Percentiles rank a stretch among this genome's conserved stretches.
Evolutionary conservation across 225 moss, liverwort and hornwort species (phyloP).

Genomic region (Neckera pumila): DNA sequence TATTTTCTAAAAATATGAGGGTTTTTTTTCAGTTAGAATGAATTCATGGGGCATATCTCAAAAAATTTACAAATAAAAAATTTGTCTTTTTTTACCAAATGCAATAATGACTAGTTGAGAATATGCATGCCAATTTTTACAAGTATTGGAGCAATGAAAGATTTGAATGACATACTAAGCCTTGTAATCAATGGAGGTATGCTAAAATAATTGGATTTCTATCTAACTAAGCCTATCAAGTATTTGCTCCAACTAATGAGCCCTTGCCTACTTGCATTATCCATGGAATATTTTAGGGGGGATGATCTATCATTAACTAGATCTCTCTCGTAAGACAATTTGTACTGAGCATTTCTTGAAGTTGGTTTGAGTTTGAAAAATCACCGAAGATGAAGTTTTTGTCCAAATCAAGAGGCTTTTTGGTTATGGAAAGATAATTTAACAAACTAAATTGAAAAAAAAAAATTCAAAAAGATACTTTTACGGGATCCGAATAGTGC

Average conservation of each 20-base stretch:
- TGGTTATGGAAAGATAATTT: neutral
- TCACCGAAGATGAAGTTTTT: neutral
- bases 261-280: neutral
- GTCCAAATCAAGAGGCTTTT: neutral
- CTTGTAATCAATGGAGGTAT: neutral
- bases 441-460: too few relatives aligned
- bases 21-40: accelerated
- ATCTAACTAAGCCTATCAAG: neutral
- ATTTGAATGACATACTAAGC: too few relatives aligned
- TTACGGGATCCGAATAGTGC: too few relatives aligned
- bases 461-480: too few relatives aligned
- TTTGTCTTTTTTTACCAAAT: neutral
- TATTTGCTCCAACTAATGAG: neutral
- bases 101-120: neutral
- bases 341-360: accelerated
- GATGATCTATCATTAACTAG: neutral
- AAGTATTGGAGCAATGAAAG: neutral
- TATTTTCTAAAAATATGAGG: neutral
- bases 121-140: neutral
- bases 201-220: accelerated
- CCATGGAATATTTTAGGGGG: accelerated
- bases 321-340: neutral
- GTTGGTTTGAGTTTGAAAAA: neutral
- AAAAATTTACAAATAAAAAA: neutral
- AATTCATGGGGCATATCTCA: accelerated